These are phyloP conservation scores for Dipodascus albidus DNA, from an alignment of 805 yeast species.

Conservation along the genomic window DNA sequence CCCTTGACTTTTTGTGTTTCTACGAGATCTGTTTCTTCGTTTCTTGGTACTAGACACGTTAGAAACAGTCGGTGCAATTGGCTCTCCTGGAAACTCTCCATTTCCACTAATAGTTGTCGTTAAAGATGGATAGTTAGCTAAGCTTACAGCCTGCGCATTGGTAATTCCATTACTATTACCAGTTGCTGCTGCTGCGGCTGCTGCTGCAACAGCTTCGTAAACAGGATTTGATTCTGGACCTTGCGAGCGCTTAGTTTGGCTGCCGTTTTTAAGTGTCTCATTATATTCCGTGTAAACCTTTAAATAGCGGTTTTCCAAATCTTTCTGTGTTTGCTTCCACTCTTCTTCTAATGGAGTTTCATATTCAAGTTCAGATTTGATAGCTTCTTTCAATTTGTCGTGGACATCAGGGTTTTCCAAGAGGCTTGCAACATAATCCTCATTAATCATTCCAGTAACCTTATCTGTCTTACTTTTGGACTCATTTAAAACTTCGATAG, in stretches of 20 bases:
- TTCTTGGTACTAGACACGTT: background rate
- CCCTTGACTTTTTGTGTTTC: background rate
- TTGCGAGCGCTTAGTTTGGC: constrained; percentile 7
- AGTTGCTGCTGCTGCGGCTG: constrained; percentile 12
- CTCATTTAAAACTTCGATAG: constrained; percentile 8
- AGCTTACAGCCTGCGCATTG: background rate
- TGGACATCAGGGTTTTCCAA: constrained; percentile 10
- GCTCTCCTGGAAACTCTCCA: constrained; percentile 1
- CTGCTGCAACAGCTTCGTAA: constrained; percentile 11
- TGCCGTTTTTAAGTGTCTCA: constrained; percentile 18
- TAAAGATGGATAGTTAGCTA: background rate
- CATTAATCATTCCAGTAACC: constrained; percentile 12
- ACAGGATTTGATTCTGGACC: constrained; percentile 5
- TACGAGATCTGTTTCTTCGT: background rate
- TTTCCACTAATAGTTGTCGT: background rate
- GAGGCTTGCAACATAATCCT: constrained; percentile 10
- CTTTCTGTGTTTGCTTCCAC: constrained; percentile 26
- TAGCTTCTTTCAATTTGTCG: constrained; percentile 11
- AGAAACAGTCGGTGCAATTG: background rate
- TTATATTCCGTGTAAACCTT: constrained; percentile 24
- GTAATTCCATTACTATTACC: background rate
- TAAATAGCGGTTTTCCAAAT: constrained; percentile 26
- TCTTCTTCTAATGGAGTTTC: constrained; percentile 24
- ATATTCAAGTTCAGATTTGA: constrained; percentile 15
- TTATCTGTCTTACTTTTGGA: constrained; percentile 12